Evolutionary conservation across 2,329 filamentous ascomycete species (phyloP).

Genomic region (Sarocladium kiliense): DNA sequence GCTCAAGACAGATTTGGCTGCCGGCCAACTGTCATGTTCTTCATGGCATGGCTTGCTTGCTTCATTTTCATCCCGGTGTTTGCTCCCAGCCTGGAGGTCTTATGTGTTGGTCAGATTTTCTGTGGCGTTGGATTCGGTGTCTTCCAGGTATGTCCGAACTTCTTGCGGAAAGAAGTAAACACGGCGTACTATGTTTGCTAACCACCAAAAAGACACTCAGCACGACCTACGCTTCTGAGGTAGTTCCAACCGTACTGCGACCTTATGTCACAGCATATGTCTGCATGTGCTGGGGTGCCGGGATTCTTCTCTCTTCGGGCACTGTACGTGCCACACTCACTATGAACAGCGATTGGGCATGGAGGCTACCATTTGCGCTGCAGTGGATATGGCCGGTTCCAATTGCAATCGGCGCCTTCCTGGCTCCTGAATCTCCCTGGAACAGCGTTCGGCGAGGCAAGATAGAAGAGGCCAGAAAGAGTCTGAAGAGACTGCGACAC

Average conservation of each 20-base stretch:
- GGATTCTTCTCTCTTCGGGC: not conserved
- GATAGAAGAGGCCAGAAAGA: constrained; percentile 20
- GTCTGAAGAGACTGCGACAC: constrained; percentile 29
- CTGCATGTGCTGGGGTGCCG: constrained; percentile 29
- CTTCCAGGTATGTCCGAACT: constrained; percentile 21
- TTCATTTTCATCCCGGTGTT: constrained; percentile 3
- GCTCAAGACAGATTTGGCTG: constrained; percentile 2
- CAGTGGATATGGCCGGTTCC: constrained; percentile 29
- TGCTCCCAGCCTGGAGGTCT: constrained; percentile 23
- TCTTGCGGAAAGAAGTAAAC: not conserved
- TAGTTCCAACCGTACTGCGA: constrained; percentile 27
- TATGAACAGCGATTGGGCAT: not conserved
- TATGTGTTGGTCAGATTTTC: constrained; percentile 26
- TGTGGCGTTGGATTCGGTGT: constrained; percentile 33
- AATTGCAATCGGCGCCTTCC: constrained; percentile 20
- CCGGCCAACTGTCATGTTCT: constrained; percentile 17
- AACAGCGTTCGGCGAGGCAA: constrained; percentile 21
- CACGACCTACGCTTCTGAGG: constrained; percentile 38
- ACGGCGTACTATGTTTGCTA: not conserved
- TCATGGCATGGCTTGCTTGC: constrained; percentile 14
- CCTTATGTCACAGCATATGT: constrained; percentile 35
- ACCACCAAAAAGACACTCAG: constrained; percentile 25
- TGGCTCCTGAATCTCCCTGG: constrained; percentile 22
- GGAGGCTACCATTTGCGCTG: constrained; percentile 25
- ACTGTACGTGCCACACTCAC: not conserved